Conservation (phyloP, 1,139 yeast species). For the Chernovozyma aurita region DNA sequence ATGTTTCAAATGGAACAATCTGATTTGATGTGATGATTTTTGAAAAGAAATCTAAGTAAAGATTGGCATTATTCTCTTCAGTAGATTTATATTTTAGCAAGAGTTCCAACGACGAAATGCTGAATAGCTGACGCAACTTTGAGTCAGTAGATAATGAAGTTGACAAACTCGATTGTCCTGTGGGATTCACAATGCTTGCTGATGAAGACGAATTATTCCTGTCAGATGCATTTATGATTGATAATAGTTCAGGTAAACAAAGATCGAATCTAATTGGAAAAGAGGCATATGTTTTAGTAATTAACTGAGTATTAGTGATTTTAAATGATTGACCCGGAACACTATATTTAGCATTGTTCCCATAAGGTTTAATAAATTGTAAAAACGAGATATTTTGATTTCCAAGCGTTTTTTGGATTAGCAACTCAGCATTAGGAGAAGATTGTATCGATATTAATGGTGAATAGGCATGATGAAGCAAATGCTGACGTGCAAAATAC, state of each 20-base stretch:
- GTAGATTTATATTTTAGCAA: slow-evolving; percentile 20
- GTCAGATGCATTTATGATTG: slow-evolving; percentile 23
- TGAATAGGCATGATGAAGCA: slow-evolving; percentile 48
- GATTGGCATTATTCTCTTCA: slow-evolving; percentile 8
- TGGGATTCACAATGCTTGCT: not conserved
- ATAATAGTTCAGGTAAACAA: slow-evolving; percentile 35
- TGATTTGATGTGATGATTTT: slow-evolving; percentile 58
- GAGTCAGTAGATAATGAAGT: slow-evolving; percentile 2
- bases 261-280: slow-evolving; percentile 45
- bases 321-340: slow-evolving; percentile 33
- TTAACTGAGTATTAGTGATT: slow-evolving; percentile 38
- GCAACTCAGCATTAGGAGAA: slow-evolving; percentile 46
- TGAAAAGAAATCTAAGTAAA: slow-evolving; percentile 59
- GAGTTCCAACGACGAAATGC: slow-evolving; percentile 36
- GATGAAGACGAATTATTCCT: not conserved
- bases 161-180: not conserved
- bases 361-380: slow-evolving; percentile 37
- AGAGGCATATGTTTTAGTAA: slow-evolving; percentile 39
- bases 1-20: slow-evolving; percentile 79
- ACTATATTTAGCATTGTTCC: slow-evolving; percentile 44
- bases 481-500: slow-evolving; percentile 37
- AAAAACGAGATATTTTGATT: slow-evolving; percentile 29
- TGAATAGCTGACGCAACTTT: slow-evolving; percentile 29
- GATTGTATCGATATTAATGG: slow-evolving; percentile 56
- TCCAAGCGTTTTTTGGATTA: slow-evolving; percentile 32